These are phyloP conservation scores for Penicillium canariense DNA, from an alignment of 495 filamentous ascomycete species.

Conservation along the genomic window DNA sequence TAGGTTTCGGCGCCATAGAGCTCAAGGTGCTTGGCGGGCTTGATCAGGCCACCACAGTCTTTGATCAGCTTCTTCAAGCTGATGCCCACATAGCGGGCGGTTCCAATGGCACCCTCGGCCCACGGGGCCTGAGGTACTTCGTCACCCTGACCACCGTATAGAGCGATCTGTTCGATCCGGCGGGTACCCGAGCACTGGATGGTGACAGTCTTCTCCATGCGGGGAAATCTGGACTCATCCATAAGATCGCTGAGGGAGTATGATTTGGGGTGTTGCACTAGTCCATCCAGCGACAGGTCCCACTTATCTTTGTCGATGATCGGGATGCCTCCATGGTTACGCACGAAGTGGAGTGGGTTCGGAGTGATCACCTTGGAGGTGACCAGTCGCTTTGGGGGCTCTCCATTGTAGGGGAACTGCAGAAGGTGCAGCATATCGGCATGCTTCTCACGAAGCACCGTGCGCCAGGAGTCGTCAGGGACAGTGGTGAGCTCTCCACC, in stretches of 20 bases:
- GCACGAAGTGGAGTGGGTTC: slow-evolving; percentile 60
- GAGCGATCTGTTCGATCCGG: slow-evolving; percentile 61
- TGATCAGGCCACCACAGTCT: slow-evolving; percentile 57
- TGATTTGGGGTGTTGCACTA: slow-evolving; percentile 53
- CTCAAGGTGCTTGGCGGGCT: slow-evolving; percentile 58
- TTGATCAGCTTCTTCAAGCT: slow-evolving; percentile 66
- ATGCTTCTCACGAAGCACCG: slow-evolving; percentile 59
- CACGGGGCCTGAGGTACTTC: slow-evolving; percentile 68
- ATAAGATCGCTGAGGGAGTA: slow-evolving; percentile 56
- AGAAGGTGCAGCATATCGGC: slow-evolving; percentile 66
- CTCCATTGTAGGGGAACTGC: slow-evolving; percentile 71
- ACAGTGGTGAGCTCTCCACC: slow-evolving; percentile 48
- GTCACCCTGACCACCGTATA: slow-evolving; percentile 65
- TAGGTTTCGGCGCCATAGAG: slow-evolving; percentile 66
- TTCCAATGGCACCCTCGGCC: slow-evolving; percentile 67
- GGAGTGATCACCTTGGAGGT: slow-evolving; percentile 54
- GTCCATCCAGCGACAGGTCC: slow-evolving; percentile 51
- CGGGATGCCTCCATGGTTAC: slow-evolving; percentile 68
- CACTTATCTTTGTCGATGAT: slow-evolving; percentile 54
- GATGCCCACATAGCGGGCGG: slow-evolving; percentile 59
- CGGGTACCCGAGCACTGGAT: slow-evolving; percentile 70
- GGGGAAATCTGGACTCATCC: slow-evolving; percentile 55
- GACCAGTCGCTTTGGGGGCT: slow-evolving; percentile 52
- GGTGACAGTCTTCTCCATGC: slow-evolving; percentile 52
- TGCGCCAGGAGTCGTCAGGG: slow-evolving; percentile 56